A percentile compares a stretch with the other conserved stretches of the same genome.
These are phyloP conservation scores for Erythrophleum fordii DNA, from an alignment of 306 rosid genomes.

Conservation along the genomic window DNA sequence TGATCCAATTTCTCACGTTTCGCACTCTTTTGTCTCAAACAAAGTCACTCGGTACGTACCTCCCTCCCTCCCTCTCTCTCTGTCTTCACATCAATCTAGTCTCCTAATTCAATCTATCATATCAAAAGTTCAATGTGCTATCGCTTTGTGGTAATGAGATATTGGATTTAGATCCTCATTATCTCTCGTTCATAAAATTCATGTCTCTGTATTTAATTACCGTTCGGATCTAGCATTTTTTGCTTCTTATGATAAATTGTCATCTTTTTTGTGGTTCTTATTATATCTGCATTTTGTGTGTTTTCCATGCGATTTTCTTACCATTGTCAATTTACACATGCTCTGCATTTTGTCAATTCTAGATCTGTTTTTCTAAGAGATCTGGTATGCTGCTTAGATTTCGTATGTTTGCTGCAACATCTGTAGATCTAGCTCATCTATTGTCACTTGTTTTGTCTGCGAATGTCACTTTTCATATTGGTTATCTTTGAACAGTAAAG, in stretches of 20 bases:
- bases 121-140: background rate
- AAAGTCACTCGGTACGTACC: constrained; percentile 18
- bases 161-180: constrained; percentile 34
- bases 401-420: background rate
- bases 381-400: background rate
- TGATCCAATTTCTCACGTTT: constrained; percentile 23
- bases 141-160: constrained; percentile 10
- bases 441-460: background rate
- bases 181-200: background rate
- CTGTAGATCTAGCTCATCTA: constrained; percentile 25
- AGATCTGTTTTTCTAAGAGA: background rate
- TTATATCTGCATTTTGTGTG: background rate
- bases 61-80: background rate
- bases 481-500: background rate
- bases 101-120: background rate
- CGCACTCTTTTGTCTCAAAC: constrained; percentile 20
- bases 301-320: background rate
- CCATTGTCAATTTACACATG: constrained; percentile 4
- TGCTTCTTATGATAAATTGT: background rate
- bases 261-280: background rate
- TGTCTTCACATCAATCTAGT: background rate
- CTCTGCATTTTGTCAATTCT: background rate
- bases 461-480: background rate
- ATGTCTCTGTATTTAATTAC: background rate
- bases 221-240: constrained; percentile 14